Conservation (phyloP, 192 early-diverging fungal genomes). For the Backusella sp. region DNA sequence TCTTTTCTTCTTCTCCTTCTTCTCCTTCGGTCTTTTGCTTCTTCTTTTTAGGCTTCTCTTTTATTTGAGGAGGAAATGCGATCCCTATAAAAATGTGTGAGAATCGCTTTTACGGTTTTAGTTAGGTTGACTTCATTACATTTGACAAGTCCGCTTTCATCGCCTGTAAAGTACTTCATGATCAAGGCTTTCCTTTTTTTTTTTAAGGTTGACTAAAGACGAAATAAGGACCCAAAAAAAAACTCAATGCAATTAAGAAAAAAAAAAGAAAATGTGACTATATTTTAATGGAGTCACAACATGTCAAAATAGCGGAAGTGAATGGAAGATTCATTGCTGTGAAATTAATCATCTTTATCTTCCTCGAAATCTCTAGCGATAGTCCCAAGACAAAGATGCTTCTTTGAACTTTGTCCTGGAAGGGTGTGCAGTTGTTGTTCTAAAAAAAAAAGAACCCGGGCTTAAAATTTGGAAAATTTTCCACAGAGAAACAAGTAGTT, state of each 20-base stretch:
- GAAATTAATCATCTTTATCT: too few relatives aligned
- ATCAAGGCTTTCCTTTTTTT: constrained; percentile 2
- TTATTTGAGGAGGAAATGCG: constrained; percentile 22
- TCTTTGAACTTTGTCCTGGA: too few relatives aligned
- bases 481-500: too few relatives aligned
- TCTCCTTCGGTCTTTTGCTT: constrained; percentile 12
- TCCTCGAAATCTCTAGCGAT: too few relatives aligned
- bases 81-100: constrained; percentile 10
- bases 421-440: too few relatives aligned
- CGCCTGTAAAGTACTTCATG: constrained; percentile 38
- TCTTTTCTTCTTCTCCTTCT: constrained; percentile 12
- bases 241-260: constrained; percentile 4
- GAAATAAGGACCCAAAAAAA: not conserved
- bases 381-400: too few relatives aligned
- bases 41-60: constrained; percentile 17
- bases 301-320: not conserved
- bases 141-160: constrained; percentile 41
- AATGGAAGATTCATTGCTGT: too few relatives aligned
- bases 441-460: too few relatives aligned
- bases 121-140: constrained; percentile 4
- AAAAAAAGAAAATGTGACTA: not conserved
- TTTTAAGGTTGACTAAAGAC: not conserved
- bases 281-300: not conserved
- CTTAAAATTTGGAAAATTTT: too few relatives aligned
- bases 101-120: not conserved